Conservation (phyloP, 2,329 filamentous ascomycete genomes). For the Diaporthe nobilis region DNA sequence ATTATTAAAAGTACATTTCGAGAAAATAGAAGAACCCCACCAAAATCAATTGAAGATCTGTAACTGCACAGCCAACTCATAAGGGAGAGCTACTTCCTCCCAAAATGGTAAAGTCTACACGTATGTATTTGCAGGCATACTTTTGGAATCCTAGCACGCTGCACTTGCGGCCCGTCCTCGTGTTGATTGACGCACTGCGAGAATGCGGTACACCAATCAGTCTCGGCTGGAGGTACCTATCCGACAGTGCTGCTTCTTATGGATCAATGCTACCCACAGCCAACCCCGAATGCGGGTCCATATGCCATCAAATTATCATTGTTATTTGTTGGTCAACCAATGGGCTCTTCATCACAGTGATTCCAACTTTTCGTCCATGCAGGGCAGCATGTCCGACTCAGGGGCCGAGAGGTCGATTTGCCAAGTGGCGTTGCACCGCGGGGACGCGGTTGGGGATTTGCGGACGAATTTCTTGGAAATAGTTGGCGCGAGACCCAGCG, state of each 20-base stretch:
- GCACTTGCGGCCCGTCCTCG: slow-evolving; percentile 7
- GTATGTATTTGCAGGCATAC: slow-evolving; percentile 1
- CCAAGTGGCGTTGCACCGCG: slow-evolving; percentile 8
- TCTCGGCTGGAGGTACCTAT: not conserved
- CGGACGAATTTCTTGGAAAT: not conserved
- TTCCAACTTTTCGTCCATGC: slow-evolving; percentile 12
- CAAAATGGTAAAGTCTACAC: not conserved
- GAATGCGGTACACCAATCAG: not conserved
- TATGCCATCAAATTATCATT: slow-evolving; percentile 16
- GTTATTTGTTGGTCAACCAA: slow-evolving; percentile 17
- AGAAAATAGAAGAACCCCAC: not conserved
- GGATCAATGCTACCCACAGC: slow-evolving; percentile 8
- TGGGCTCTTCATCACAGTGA: not conserved
- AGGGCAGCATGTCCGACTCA: slow-evolving; percentile 8
- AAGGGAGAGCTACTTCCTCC: not conserved
- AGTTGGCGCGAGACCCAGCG: slow-evolving; percentile 19
- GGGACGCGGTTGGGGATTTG: not conserved
- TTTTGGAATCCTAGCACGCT: not conserved
- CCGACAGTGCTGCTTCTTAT: not conserved
- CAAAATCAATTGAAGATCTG: not conserved
- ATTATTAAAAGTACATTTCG: not conserved
- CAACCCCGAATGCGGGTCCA: not conserved
- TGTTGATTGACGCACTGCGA: slow-evolving; percentile 12
- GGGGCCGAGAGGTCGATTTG: slow-evolving; percentile 1
- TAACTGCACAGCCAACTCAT: not conserved